Percentiles rank a stretch among this genome's conserved stretches.
phyloP scores from a whole-genome alignment of 2,329 filamentous ascomycete species.

The Sclerotiophoma versabilis region DNA sequence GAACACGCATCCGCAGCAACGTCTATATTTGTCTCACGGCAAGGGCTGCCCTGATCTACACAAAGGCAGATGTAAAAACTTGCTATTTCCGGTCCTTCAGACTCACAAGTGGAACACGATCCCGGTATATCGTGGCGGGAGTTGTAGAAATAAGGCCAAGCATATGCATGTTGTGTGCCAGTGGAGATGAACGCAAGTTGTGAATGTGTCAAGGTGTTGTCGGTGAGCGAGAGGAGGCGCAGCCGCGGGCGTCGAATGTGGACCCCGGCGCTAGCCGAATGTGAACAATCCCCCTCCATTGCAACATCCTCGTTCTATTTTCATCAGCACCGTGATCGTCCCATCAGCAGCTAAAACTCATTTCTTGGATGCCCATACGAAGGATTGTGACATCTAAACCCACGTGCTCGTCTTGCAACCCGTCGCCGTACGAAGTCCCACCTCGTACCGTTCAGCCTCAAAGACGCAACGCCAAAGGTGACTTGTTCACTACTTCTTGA shows the following conservation, averaged over 20 bases:
- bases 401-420: no score
- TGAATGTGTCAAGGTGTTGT: neutral
- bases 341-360: no score
- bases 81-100: constrained; percentile 3
- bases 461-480: no score
- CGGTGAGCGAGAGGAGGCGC: constrained; percentile 19
- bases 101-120: neutral
- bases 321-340: no score
- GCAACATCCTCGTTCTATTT: neutral
- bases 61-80: neutral
- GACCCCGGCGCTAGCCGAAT: constrained; percentile 1
- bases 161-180: neutral
- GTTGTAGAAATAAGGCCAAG: neutral
- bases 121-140: neutral
- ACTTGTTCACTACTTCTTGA: no score
- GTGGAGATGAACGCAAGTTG: neutral
- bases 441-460: no score
- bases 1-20: constrained; percentile 4
- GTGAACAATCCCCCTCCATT: neutral
- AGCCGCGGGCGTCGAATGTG: constrained; percentile 3
- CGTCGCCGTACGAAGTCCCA: no score
- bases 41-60: constrained; percentile 5
- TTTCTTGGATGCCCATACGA: no score
- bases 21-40: constrained; percentile 6
- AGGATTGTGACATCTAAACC: no score